Base-by-base conservation (phyloP, 805 yeast species). In the Suhomyces pyralidae region DNA sequence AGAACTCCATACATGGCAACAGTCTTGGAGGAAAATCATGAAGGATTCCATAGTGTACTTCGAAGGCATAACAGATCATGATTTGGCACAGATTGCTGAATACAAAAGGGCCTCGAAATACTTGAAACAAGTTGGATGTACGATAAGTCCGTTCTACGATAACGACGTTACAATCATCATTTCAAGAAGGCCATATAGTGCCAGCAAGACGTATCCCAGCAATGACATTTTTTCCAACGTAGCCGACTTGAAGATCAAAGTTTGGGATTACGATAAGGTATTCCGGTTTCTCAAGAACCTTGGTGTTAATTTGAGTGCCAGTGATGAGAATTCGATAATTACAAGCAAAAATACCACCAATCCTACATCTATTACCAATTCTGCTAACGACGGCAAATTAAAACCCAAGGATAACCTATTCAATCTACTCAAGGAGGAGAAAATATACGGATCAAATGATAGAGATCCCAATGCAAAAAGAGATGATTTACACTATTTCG, bases 201-300 rank as follows among this genome's bases (percentile, higher is more conserved):
- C 77, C 53, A 61, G 57, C 55, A 63, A 60, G 40, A 75, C 65
- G 10, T 81, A 84, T 63, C 65, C 73, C 55, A 68, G 60, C 68
- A 81, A 57, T 53, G 96, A 92, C 65, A 83, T 90, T 7, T 80
- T 90, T 58, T 75, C 80, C 50, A 79, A 82, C 56, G 96, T 92
- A 5, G 66, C 71, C 30, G 76, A 74, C 47, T 78, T 77, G 49
- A 83, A 82, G 55, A 81, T 87, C 67, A 90, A 92, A 66, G 87
- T 92, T 22, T 93, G 97, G 97, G 82, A 86, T 40, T 85, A 82
- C 61, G 96, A 90, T 51, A 93, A 92, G 67, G 90, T 92, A 1
- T 80, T 84, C 61, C 73, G 97, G 49, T 92, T 92, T 62, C 77
- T 91, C 66, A 80, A 78, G 55, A 82, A 88, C 66, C 71, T 88